Conservation (phyloP, 108 stramenopile genomes). For the Skeletonema costatum region DNA sequence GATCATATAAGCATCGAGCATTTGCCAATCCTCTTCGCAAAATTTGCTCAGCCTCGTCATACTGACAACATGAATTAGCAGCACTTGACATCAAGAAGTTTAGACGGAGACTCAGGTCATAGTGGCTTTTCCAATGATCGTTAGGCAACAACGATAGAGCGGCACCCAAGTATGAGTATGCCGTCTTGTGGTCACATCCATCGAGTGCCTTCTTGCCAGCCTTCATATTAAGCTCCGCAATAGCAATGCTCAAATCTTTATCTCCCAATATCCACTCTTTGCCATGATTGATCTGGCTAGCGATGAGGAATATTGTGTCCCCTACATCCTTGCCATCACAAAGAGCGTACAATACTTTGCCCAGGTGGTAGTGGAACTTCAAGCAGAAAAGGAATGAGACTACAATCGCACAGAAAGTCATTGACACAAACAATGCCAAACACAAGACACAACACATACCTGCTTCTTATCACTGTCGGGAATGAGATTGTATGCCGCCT, state of each 20-base stretch:
- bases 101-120: not conserved
- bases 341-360: not conserved
- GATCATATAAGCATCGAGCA: slow-evolving; percentile 13
- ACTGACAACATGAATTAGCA: slow-evolving; percentile 3
- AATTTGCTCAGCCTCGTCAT: slow-evolving; percentile 8
- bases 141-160: not conserved
- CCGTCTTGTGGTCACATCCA: not conserved
- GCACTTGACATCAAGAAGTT: not conserved
- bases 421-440: no score
- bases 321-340: not conserved
- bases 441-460: not conserved
- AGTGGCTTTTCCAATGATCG: not conserved
- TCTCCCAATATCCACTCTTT: not conserved
- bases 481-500: no score
- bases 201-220: slow-evolving; percentile 16
- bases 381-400: no score
- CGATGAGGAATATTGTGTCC: not conserved
- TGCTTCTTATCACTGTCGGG: slow-evolving; percentile 8
- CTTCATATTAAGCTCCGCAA: slow-evolving; percentile 16
- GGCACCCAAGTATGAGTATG: not conserved
- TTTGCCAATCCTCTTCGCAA: not conserved
- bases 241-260: not conserved
- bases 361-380: slow-evolving; percentile 5
- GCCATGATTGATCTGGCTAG: not conserved
- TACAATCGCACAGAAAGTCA: no score